Conservation (phyloP, 225 moss, liverwort and hornwort species). For the Neckera pumila region DNA sequence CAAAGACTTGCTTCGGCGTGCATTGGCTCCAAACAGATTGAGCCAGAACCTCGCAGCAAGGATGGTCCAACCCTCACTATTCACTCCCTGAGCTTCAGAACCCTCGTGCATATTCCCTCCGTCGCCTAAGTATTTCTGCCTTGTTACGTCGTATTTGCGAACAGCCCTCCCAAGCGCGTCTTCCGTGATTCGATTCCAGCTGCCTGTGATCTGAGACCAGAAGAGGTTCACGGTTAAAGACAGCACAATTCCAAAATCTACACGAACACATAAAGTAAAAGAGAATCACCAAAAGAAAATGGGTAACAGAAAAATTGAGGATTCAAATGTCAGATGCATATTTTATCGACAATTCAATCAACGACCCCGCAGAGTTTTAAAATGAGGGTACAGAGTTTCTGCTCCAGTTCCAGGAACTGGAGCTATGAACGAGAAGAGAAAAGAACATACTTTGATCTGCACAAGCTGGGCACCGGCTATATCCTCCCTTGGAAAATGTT, state of each 20-base stretch:
- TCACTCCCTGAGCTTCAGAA: conserved; percentile 27
- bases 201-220: conserved; percentile 69
- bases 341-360: neutral
- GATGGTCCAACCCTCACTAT: conserved; percentile 53
- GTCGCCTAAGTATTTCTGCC: conserved; percentile 7
- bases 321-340: neutral
- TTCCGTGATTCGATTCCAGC: conserved; percentile 77
- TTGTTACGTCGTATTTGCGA: conserved; percentile 20
- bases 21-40: conserved; percentile 57
- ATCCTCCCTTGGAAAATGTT: conserved; percentile 52
- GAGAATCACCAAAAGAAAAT: neutral
- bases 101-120: conserved; percentile 5
- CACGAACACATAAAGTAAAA: neutral
- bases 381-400: neutral
- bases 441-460: conserved; percentile 65
- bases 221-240: neutral
- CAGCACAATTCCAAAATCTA: neutral
- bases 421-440: neutral
- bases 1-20: conserved; percentile 38
- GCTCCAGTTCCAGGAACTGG: neutral
- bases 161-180: conserved; percentile 46
- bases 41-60: conserved; percentile 79
- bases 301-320: neutral
- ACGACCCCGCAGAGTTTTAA: neutral
- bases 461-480: conserved; percentile 77